These are phyloP conservation scores for Phytophthora cactorum DNA, from an alignment of 352 stramenopile genomes.

Conservation along the genomic window DNA sequence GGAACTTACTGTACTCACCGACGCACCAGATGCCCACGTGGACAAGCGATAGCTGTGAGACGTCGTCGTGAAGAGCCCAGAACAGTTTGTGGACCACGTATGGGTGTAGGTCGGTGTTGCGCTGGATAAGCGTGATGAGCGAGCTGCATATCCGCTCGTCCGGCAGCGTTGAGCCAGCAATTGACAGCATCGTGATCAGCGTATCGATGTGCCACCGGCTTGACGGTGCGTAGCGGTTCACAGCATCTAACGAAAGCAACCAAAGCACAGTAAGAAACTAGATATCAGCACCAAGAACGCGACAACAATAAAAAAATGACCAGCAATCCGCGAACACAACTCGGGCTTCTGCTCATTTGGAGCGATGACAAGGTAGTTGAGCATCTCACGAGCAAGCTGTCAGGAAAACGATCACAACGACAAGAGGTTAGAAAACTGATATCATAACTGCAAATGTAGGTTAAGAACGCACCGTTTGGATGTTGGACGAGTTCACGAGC, in stretches of 20 bases:
- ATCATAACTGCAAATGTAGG: neutral
- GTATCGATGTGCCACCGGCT: slow-evolving; percentile 96
- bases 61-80: slow-evolving; percentile 95
- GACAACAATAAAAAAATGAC: slow-evolving; percentile 39
- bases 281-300: neutral
- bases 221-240: slow-evolving; percentile 83
- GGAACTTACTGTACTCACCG: slow-evolving; percentile 95
- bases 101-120: slow-evolving; percentile 86
- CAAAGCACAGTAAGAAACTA: slow-evolving; percentile 11
- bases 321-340: slow-evolving; percentile 95
- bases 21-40: slow-evolving; percentile 98
- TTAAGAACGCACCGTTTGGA: slow-evolving; percentile 76
- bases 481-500: slow-evolving; percentile 97
- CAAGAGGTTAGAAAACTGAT: neutral
- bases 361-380: slow-evolving; percentile 99
- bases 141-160: slow-evolving; percentile 94
- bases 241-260: slow-evolving; percentile 58
- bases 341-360: slow-evolving; percentile 94
- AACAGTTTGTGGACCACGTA: slow-evolving; percentile 98
- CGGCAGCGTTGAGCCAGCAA: slow-evolving; percentile 94
- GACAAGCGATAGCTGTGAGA: slow-evolving; percentile 95
- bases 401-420: neutral
- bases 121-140: slow-evolving; percentile 97
- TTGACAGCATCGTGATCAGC: slow-evolving; percentile 98
- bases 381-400: slow-evolving; percentile 96